phyloP scores from a whole-genome alignment of 2,329 filamentous ascomycete species.

The Colletotrichum costaricense region DNA sequence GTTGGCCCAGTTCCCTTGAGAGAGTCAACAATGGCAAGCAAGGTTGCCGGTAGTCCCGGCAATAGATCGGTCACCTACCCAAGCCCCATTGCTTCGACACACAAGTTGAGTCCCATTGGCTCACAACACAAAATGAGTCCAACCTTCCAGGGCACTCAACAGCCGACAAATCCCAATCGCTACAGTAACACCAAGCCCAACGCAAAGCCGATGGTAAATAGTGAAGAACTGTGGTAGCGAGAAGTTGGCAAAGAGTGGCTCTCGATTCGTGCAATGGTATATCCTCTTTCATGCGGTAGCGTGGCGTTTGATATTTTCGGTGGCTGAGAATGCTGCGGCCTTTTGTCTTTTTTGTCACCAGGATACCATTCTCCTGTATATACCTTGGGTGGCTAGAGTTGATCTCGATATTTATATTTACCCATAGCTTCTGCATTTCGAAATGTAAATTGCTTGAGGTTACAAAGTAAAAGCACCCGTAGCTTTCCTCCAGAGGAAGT shows the following conservation, averaged over 20 bases:
- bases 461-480: constrained; percentile 11
- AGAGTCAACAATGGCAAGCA: constrained; percentile 33
- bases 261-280: background rate
- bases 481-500: constrained; percentile 16
- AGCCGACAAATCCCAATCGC: constrained; percentile 8
- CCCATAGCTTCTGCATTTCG: background rate
- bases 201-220: constrained; percentile 31
- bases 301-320: constrained; percentile 21
- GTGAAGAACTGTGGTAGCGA: constrained; percentile 28
- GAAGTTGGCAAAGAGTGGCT: background rate
- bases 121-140: constrained; percentile 17
- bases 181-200: constrained; percentile 17
- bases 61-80: constrained; percentile 30
- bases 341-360: background rate
- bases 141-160: constrained; percentile 21
- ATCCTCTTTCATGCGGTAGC: constrained; percentile 12
- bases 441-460: background rate
- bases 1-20: constrained; percentile 25
- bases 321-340: background rate
- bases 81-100: constrained; percentile 23
- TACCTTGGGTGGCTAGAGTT: constrained; percentile 26
- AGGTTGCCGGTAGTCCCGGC: constrained; percentile 28
- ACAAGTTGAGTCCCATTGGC: constrained; percentile 23
- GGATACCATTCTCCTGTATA: constrained; percentile 4
- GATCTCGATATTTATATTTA: constrained; percentile 14